Conservation (phyloP, 257 asterid genomes). For the Ilex aquifolium region DNA sequence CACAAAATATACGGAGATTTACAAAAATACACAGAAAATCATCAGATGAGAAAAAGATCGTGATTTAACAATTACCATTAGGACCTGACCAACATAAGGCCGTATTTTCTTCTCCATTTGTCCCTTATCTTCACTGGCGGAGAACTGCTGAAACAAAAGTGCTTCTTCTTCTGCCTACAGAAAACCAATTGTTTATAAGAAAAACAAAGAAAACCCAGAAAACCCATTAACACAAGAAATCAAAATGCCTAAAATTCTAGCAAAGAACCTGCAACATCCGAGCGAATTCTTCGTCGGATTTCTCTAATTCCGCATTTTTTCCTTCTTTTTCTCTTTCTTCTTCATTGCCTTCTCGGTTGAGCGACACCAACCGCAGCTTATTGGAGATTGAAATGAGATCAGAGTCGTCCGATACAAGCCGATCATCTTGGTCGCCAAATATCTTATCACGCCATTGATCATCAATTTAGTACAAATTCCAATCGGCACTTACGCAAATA, state of each 20-base stretch:
- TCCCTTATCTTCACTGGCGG: slow-evolving; percentile 47
- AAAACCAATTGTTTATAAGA: background rate
- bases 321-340: slow-evolving; percentile 19
- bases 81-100: slow-evolving; percentile 60
- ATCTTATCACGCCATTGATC: slow-evolving; percentile 34
- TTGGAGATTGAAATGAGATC: slow-evolving; percentile 54
- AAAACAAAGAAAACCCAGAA: slow-evolving; percentile 6
- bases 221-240: background rate
- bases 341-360: slow-evolving; percentile 37
- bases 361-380: slow-evolving; percentile 52
- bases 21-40: background rate
- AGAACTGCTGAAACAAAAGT: slow-evolving; percentile 73
- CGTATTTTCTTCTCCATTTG: slow-evolving; percentile 61
- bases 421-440: slow-evolving; percentile 47
- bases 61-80: slow-evolving; percentile 42
- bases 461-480: background rate
- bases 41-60: slow-evolving; percentile 1
- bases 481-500: too few species aligned
- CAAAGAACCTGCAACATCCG: slow-evolving; percentile 69
- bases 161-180: slow-evolving; percentile 92
- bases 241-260: slow-evolving; percentile 1
- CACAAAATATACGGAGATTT: too few species aligned
- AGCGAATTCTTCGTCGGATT: slow-evolving; percentile 86
- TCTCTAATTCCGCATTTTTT: slow-evolving; percentile 26
- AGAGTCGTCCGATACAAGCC: slow-evolving; percentile 45